These are phyloP conservation scores for Phanerochaete sordida DNA, from an alignment of 768 basidiomycete genomes.

Conservation along the genomic window DNA sequence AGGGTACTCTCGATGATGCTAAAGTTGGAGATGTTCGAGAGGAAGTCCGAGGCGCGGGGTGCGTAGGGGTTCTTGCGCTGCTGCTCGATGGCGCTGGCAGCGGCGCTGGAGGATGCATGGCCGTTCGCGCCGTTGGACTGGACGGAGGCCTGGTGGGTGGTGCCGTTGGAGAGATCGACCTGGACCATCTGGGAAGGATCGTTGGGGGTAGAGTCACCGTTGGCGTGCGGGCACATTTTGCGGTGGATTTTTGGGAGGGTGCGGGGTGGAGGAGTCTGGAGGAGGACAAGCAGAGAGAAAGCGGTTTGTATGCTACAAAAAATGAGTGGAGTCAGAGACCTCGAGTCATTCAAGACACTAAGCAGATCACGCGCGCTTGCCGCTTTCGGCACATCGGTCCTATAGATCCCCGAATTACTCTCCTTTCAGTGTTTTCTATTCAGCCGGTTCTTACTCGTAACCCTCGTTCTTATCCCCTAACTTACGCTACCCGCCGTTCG, in stretches of 20 bases:
- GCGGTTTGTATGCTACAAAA: background rate
- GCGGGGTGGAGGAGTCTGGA: background rate
- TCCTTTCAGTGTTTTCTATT: background rate
- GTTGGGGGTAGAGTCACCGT: constrained; percentile 43
- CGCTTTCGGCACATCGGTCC: constrained; percentile 1
- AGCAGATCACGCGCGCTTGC: constrained; percentile 2
- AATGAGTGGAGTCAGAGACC: constrained; percentile 7
- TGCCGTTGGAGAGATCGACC: constrained; percentile 53
- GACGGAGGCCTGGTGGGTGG: constrained; percentile 24
- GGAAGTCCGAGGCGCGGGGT: constrained; percentile 86
- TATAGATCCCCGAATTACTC: background rate
- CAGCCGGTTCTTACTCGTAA: background rate
- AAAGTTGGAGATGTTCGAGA: constrained; percentile 91
- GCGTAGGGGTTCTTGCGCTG: constrained; percentile 76
- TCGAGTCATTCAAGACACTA: background rate
- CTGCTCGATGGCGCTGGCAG: constrained; percentile 29
- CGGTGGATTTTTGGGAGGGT: background rate
- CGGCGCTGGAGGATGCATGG: constrained; percentile 24
- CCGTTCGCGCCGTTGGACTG: constrained; percentile 31
- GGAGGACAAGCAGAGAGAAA: background rate
- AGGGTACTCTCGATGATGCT: constrained; percentile 97
- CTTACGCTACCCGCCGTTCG: constrained; percentile 63
- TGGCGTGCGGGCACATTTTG: constrained; percentile 64
- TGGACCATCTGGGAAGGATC: constrained; percentile 66
- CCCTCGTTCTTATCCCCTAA: background rate